Evolutionary conservation across 306 rosid species (phyloP), one percentile per base, ranked within the genome.

Genomic region (Lathyrus aphaca): DNA sequence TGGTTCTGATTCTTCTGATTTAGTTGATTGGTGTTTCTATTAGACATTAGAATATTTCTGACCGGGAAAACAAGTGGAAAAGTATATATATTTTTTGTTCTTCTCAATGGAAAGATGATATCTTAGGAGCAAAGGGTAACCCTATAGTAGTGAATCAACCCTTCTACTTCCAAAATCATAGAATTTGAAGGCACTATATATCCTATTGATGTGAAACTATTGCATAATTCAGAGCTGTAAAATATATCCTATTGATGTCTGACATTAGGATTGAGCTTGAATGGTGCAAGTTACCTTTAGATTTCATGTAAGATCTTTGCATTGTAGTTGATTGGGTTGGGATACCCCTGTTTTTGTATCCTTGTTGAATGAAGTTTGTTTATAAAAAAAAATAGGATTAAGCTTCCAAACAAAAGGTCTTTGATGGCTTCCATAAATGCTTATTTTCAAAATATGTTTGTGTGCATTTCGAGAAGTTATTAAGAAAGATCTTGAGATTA

Each of bases 391-490:
- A n/a, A n/a, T n/a, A n/a, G n/a, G n/a, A n/a, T n/a, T n/a, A n/a
- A n/a, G n/a, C n/a, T n/a, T 62, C 58, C 27, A 19, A 27, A 19
- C 29, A 29, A 29, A 69, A 68, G 49, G n/a, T 60, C 43, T 60
- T 23, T 46, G 30, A 12, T 68, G 62, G 39, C 55, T 67, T 67
- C 55, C 68, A 17, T 68, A 5, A 23, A 18, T 23, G 57, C 18
- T 48, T 30, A 30, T 30, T 37, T 7, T 18, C 17, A 8, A 18
- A 32, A 19, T 38, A 13, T 21, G 23, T 25, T 70, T 57, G 56
- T 15, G 35, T 30, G 7, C 35, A 30, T 30, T 3, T 30, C 35
- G 35, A 30, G 35, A 30, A 30, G 35, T 4, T 30, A 30, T 30
- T 30, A 30, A 0, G 35, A 30, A 30, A 30, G 6, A 30, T 30